Evolutionary conservation across 768 basidiomycete species (phyloP), one percentile per base, ranked within the genome.

Genomic region (Gautieria morchelliformis): DNA sequence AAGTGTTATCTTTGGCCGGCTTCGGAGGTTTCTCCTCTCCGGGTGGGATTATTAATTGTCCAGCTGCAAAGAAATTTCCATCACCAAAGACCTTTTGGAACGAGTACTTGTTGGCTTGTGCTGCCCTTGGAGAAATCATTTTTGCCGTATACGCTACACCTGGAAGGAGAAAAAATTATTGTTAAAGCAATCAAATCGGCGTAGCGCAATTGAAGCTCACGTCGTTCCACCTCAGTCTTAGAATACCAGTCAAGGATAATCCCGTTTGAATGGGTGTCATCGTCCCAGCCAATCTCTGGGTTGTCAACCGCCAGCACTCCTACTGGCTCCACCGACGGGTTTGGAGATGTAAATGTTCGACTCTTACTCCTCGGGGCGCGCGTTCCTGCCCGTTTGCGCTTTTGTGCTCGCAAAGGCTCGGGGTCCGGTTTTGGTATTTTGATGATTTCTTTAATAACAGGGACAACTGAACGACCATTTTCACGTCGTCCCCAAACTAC

Each of bases 11-110:
- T 66, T 89, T 93, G 1, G 93, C 83, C 22, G 81, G 79, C 68
- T 98, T 98, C 59, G 80, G 83, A 14, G 89, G 88, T 70, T 99
- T 99, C 59, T 80, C 75, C n/a, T 81, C 80, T 7, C 79, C 74
- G 0, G 87, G 81, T 4, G 92, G 92, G 41, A 98, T 87, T 53
- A 79, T 75, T 46, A 98, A 75, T 61, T 93, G 82, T 0, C 96
- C 96, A 32, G 91, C 87, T 1, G 93, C 95, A 59, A 97, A 83
- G 67, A 90, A 97, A 46, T 89, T 83, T 47, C 83, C 89, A 61
- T 98, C 95, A 27, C 87, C 84, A 64, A 94, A 95, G 20, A 96
- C 79, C 71, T 93, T 94, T 66, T 95, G 87, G 68, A 91, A 99
- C 22, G 75, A 76, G 84, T 93, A 98, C 11, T 77, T 76, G 52